A percentile compares a stretch with the other conserved stretches of the same genome.
phyloP scores from a whole-genome alignment of 768 basidiomycete species.

The Holtermannia corniformis region DNA sequence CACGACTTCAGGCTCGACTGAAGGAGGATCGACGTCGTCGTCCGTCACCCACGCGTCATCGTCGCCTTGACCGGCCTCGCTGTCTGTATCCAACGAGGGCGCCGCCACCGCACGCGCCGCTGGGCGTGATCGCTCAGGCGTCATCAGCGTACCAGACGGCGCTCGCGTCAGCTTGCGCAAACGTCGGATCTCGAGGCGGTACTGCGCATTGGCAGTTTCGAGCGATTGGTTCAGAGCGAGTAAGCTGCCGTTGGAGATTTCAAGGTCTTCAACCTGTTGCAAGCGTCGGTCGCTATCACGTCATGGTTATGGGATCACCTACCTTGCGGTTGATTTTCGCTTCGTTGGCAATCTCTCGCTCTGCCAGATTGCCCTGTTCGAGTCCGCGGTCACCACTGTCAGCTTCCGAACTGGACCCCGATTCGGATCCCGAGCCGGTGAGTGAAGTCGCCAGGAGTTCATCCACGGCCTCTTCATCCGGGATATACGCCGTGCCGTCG shows the following conservation, averaged over 20 bases:
- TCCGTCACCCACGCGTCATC: no score
- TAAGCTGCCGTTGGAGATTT: conserved; percentile 37
- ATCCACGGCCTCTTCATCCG: conserved; percentile 4
- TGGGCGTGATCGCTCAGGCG: background rate
- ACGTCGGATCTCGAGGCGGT: background rate
- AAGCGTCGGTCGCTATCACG: background rate
- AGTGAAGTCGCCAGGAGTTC: conserved; percentile 1
- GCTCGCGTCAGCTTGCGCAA: background rate
- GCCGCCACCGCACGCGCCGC: no score
- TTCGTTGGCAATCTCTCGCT: conserved; percentile 15
- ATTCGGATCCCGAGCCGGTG: background rate
- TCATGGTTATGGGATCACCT: background rate
- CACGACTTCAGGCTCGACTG: background rate
- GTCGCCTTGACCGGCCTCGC: background rate
- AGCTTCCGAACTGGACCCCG: background rate
- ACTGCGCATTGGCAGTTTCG: conserved; percentile 7
- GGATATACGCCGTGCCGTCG: background rate
- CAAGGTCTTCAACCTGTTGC: conserved; percentile 35
- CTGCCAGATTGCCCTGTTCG: background rate
- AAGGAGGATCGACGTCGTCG: no score
- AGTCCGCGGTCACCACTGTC: background rate
- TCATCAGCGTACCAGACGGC: background rate
- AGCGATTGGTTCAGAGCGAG: conserved; percentile 36
- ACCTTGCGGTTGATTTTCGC: conserved; percentile 26
- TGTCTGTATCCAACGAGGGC: no score